Conservation (phyloP, 2,329 filamentous ascomycete genomes). For the Diplodia corticola region DNA sequence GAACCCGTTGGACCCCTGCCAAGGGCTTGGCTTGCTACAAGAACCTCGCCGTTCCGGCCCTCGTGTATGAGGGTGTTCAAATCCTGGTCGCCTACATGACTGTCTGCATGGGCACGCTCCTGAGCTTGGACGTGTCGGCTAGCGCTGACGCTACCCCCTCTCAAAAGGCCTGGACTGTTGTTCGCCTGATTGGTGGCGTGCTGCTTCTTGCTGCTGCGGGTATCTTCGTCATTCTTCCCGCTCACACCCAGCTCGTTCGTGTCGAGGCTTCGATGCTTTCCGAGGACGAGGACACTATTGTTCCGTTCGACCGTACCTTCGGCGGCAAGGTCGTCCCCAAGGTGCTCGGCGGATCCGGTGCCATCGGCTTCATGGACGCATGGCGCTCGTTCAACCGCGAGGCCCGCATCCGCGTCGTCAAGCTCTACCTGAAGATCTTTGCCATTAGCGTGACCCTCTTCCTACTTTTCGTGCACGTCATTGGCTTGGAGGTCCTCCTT, state of each 20-base stretch:
- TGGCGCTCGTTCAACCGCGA: conserved; percentile 75
- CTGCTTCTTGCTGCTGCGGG: conserved; percentile 54
- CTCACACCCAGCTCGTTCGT: conserved; percentile 73
- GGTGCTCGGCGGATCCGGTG: conserved; percentile 70
- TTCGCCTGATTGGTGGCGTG: conserved; percentile 32
- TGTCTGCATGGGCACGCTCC: conserved; percentile 48
- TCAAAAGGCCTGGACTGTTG: conserved; percentile 34
- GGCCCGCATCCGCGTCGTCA: conserved; percentile 71
- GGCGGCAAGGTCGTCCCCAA: conserved; percentile 73
- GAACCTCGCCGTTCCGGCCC: conserved; percentile 68
- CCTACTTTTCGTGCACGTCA: conserved; percentile 47
- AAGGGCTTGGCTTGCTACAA: conserved; percentile 57
- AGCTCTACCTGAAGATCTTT: conserved; percentile 73
- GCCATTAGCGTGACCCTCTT: conserved; percentile 54
- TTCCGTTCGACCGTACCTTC: conserved; percentile 88
- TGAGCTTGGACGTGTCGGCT: conserved; percentile 34
- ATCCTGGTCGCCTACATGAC: conserved; percentile 57
- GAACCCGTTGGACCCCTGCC: conserved; percentile 65
- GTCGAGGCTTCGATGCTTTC: conserved; percentile 86
- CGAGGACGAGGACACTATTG: conserved; percentile 77
- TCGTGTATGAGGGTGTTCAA: conserved; percentile 53
- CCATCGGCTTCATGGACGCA: conserved; percentile 70
- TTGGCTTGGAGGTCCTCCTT: conserved; percentile 52
- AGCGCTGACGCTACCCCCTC: conserved; percentile 30
- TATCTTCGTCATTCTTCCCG: conserved; percentile 73